Base-by-base conservation (phyloP, 1,284 basidiomycete genomes). In the Phellopilus nigrolimitatus region DNA sequence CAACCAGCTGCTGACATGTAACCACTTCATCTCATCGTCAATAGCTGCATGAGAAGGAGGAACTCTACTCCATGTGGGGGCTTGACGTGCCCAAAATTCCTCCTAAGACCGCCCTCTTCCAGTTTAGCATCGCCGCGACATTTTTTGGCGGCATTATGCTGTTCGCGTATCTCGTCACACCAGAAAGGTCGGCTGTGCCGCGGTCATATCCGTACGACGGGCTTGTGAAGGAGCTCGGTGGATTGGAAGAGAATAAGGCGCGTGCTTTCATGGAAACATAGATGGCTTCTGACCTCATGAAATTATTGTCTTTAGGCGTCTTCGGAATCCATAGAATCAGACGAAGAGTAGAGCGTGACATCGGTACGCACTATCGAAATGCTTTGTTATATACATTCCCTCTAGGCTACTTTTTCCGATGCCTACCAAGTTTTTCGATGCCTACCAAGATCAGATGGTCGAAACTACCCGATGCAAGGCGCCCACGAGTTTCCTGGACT, bases 61-160 rank as follows among this genome's bases (percentile, higher is more conserved):
- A 95, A 62, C 71, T 87, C 19, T 70, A 88, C 55, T 87, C 85
- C 40, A 90, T 94, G 86, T 94, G 89, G 90, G 87, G 88, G 40
- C 91, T 90, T 13, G 91, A 95, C 62, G 73, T 81, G 39, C 75
- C 86, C 40, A 66, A 69, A 36, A 69, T 87, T 15, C 67, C 73
- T 15, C 79, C 84, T 33, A 65, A 71, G 13, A 74, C 64, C 2
- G 88, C 88, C 7, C 65, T 83, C 38, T 72, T 73, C 42, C 82
- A 84, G 47, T 84, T 91, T 62, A 59, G 74, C 10, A 65, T 85
- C 44, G 88, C 81, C 0, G 68, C 72, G 24, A 64, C 74, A 13
- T 72, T 73, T n/a, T 85, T 91, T 57, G 71, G 80, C 34, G 68
- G 72, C 4, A 74, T 84, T 50, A 80, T 78, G 6, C 71, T 79